Evolutionary conservation across 768 basidiomycete genomes (phyloP).

Genomic region (Rhodosporidiobolus sp.): DNA sequence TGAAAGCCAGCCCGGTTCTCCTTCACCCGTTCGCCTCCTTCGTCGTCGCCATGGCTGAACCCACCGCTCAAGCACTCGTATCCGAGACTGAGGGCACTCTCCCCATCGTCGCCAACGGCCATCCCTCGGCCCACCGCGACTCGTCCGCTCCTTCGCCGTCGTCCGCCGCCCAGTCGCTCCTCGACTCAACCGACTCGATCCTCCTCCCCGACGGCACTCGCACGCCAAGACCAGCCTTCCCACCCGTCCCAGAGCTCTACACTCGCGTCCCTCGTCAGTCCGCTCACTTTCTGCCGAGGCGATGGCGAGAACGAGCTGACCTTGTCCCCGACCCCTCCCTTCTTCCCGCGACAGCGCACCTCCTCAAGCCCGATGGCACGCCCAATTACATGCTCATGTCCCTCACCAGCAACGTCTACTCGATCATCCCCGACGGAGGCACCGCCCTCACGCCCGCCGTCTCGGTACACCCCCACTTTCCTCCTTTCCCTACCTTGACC

Average conservation of each 20-base stretch:
- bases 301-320: not conserved
- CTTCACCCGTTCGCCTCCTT: not conserved
- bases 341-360: slow-evolving; percentile 50
- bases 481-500: not conserved
- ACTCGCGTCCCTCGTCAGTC: slow-evolving; percentile 13
- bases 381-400: slow-evolving; percentile 88
- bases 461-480: not conserved
- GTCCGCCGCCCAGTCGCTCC: not conserved
- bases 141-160: not conserved
- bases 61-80: slow-evolving; percentile 9
- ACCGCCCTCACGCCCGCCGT: slow-evolving; percentile 36
- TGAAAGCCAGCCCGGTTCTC: not conserved
- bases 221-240: slow-evolving; percentile 12
- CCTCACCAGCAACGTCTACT: slow-evolving; percentile 84
- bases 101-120: not conserved
- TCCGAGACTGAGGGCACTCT: slow-evolving; percentile 21
- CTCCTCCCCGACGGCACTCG: slow-evolving; percentile 15
- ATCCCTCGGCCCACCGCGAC: not conserved
- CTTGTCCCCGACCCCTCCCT: not conserved
- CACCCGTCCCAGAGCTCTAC: slow-evolving; percentile 9
- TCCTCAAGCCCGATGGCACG: slow-evolving; percentile 62
- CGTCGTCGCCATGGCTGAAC: not conserved
- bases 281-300: too few relatives aligned
- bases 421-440: slow-evolving; percentile 65
- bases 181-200: slow-evolving; percentile 1